phyloP scores from a whole-genome alignment of 1,284 basidiomycete species.

The Microbotryomycetes sp. region DNA sequence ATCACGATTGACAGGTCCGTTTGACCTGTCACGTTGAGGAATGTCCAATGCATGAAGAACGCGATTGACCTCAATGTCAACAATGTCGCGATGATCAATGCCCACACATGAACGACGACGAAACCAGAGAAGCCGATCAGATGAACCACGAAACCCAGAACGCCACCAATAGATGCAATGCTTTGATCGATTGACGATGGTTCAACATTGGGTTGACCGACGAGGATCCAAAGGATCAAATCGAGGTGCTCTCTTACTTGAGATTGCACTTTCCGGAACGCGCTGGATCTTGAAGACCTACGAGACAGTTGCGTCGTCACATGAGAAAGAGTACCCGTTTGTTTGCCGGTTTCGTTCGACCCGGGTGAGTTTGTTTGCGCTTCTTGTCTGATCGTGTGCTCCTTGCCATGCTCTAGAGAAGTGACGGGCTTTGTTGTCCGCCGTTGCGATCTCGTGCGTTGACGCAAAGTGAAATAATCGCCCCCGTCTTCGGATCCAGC shows the following conservation, averaged over 20 bases:
- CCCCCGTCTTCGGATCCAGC: no score
- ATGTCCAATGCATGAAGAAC: constrained; percentile 21
- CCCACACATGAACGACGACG: constrained; percentile 10
- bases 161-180: constrained; percentile 15
- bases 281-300: not conserved
- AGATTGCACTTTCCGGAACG: not conserved
- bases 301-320: not conserved
- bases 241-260: constrained; percentile 1
- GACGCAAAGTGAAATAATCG: not conserved
- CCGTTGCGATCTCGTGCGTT: not conserved
- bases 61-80: not conserved
- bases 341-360: no score
- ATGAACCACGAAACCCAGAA: constrained; percentile 23
- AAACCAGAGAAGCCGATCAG: constrained; percentile 25
- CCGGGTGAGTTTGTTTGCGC: not conserved
- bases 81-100: constrained; percentile 8
- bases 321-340: not conserved
- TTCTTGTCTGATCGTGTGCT: not conserved
- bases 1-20: constrained; percentile 19
- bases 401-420: not conserved
- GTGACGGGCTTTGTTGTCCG: not conserved
- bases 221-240: constrained; percentile 13
- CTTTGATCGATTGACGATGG: not conserved
- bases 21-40: constrained; percentile 19
- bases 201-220: constrained; percentile 5